Conservation (phyloP, 2,329 filamentous ascomycete genomes). For the Thelonectria blattea region DNA sequence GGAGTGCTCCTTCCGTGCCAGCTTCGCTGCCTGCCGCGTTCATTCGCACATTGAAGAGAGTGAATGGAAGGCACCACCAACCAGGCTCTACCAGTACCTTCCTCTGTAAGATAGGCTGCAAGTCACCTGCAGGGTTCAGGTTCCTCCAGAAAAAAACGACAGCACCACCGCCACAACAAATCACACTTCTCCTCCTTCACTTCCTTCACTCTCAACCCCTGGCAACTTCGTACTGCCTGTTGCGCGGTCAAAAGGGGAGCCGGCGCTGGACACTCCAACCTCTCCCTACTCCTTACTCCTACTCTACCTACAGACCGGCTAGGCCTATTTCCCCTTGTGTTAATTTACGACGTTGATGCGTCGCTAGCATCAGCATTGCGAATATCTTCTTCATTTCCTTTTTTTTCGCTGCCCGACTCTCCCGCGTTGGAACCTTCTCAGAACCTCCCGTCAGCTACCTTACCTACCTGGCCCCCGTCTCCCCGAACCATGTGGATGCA, state of each 20-base stretch:
- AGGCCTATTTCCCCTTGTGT: background rate
- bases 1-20: background rate
- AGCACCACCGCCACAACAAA: constrained; percentile 4
- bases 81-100: background rate
- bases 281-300: background rate
- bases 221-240: constrained; percentile 4
- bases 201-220: background rate
- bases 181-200: background rate
- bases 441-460: background rate
- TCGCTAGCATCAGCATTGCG: background rate
- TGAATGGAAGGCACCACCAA: background rate
- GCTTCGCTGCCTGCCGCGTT: background rate
- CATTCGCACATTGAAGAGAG: background rate
- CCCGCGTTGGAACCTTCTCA: background rate
- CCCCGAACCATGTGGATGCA: constrained; percentile 19
- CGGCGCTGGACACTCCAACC: background rate
- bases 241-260: constrained; percentile 3
- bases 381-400: constrained; percentile 1
- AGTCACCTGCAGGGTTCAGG: constrained; percentile 10
- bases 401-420: constrained; percentile 13
- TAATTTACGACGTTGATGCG: constrained; percentile 2
- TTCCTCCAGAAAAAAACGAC: constrained; percentile 15
- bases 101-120: background rate
- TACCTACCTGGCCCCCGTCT: constrained; percentile 1
- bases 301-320: background rate